Percentiles rank a stretch among this genome's conserved stretches.
Evolutionary conservation across 2,329 filamentous ascomycete genomes (phyloP).

Genomic region (Microdochium bolleyi): DNA sequence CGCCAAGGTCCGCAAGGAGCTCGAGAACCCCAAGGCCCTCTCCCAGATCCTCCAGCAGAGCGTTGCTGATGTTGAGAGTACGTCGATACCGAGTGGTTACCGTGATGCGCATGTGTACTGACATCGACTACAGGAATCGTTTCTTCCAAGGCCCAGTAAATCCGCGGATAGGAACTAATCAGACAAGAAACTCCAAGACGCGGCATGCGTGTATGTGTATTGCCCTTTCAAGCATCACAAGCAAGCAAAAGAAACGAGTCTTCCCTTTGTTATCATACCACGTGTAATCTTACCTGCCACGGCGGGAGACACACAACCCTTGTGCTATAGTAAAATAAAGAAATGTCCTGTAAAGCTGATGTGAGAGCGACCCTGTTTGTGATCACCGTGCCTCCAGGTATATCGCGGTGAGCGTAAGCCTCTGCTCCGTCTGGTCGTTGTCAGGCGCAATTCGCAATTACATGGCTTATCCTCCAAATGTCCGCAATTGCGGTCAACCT

Average conservation of each 20-base stretch:
- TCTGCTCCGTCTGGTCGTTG: too few relatives aligned
- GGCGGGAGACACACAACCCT: constrained; percentile 34
- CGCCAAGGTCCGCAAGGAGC: constrained; percentile 96
- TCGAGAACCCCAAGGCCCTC: constrained; percentile 93
- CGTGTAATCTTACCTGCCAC: constrained; percentile 22
- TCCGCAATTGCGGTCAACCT: too few relatives aligned
- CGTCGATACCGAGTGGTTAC: constrained; percentile 11
- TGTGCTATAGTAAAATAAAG: constrained; percentile 50
- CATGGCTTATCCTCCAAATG: too few relatives aligned
- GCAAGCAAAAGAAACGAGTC: constrained; percentile 19
- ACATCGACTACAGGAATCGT: constrained; percentile 45
- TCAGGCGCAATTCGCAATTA: too few relatives aligned
- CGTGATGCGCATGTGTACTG: constrained; percentile 17
- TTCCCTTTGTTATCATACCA: constrained; percentile 44
- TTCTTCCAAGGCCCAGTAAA: constrained; percentile 56
- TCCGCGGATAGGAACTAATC: constrained; percentile 22
- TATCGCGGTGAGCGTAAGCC: too few relatives aligned
- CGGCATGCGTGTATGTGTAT: not conserved
- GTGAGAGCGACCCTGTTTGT: too few relatives aligned
- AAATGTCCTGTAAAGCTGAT: not conserved
- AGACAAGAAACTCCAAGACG: constrained; percentile 10
- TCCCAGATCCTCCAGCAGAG: constrained; percentile 98
- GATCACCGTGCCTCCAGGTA: too few relatives aligned
- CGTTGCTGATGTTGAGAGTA: constrained; percentile 93
- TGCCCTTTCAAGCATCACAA: constrained; percentile 17